phyloP scores from a whole-genome alignment of 176 grass and related monocot genomes.

The Oryza meridionalis region DNA sequence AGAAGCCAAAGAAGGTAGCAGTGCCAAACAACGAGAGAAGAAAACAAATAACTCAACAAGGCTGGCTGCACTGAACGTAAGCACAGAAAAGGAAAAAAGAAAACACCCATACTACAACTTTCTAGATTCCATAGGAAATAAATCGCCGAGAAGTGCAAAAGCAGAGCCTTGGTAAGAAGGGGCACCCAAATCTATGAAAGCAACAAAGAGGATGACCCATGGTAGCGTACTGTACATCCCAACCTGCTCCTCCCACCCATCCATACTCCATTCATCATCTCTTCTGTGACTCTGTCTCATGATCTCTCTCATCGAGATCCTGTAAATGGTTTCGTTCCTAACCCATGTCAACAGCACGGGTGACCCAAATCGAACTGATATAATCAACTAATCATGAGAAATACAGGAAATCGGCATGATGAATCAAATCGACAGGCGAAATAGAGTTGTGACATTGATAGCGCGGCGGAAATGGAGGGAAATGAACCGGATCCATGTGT shows the following conservation, averaged over 20 bases:
- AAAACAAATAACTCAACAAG: conserved; percentile 28
- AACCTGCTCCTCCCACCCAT: conserved; percentile 22
- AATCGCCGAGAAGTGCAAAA: conserved; percentile 11
- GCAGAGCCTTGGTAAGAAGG: conserved; percentile 11
- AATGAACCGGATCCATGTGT: conserved; percentile 3
- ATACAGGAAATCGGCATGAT: too few species aligned
- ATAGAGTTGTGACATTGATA: not conserved
- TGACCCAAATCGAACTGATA: conserved; percentile 20
- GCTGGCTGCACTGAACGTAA: not conserved
- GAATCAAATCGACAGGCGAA: not conserved
- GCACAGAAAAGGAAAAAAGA: conserved; percentile 50
- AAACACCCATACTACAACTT: conserved; percentile 37
- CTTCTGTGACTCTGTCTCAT: not conserved
- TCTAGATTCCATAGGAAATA: conserved; percentile 48
- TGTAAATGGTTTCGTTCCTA: not conserved
- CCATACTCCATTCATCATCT: not conserved
- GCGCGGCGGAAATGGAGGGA: not conserved
- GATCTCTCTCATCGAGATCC: conserved; percentile 26
- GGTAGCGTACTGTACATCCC: conserved; percentile 32
- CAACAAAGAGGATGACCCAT: conserved; percentile 38
- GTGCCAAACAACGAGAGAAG: conserved; percentile 30
- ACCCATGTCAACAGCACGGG: conserved; percentile 5
- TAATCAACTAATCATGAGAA: conserved; percentile 7
- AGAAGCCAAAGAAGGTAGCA: conserved; percentile 28
- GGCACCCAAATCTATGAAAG: conserved; percentile 46